These are phyloP conservation scores for Suillus weaverae DNA, from an alignment of 768 basidiomycete species.

Conservation along the genomic window DNA sequence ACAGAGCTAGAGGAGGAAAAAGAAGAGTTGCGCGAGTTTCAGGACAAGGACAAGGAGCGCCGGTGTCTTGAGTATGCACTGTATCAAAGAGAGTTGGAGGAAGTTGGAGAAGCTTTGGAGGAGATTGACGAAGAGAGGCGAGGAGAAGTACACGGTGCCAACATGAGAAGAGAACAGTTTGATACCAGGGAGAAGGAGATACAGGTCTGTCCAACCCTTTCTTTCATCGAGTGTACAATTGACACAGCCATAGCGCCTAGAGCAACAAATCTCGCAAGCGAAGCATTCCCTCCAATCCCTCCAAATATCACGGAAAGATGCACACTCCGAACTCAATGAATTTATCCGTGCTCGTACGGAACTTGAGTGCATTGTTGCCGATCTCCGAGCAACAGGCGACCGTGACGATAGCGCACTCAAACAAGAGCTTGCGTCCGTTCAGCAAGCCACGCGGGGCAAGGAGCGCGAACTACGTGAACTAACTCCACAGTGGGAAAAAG, in stretches of 20 bases:
- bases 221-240: neutral
- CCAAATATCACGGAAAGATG: conserved; percentile 67
- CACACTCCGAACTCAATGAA: conserved; percentile 83
- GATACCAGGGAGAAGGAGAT: conserved; percentile 83
- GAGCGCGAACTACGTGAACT: conserved; percentile 63
- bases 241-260: conserved; percentile 56
- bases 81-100: conserved; percentile 87
- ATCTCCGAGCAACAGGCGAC: conserved; percentile 67
- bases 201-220: conserved; percentile 49
- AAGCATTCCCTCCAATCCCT: conserved; percentile 74
- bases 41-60: conserved; percentile 92
- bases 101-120: conserved; percentile 82
- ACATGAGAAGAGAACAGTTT: conserved; percentile 79
- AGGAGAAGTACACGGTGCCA: conserved; percentile 81
- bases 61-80: conserved; percentile 94
- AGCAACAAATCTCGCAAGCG: conserved; percentile 66
- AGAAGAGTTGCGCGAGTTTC: conserved; percentile 95
- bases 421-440: conserved; percentile 60
- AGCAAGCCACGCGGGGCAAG: conserved; percentile 60
- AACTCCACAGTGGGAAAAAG: conserved; percentile 68
- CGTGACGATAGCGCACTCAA: conserved; percentile 65
- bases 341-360: conserved; percentile 83
- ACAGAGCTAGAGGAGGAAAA: conserved; percentile 96
- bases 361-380: conserved; percentile 78
- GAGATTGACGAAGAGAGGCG: conserved; percentile 83